Evolutionary conservation across 2,329 filamentous ascomycete species (phyloP).

Genomic region (Hymenoscyphus fraxineus): DNA sequence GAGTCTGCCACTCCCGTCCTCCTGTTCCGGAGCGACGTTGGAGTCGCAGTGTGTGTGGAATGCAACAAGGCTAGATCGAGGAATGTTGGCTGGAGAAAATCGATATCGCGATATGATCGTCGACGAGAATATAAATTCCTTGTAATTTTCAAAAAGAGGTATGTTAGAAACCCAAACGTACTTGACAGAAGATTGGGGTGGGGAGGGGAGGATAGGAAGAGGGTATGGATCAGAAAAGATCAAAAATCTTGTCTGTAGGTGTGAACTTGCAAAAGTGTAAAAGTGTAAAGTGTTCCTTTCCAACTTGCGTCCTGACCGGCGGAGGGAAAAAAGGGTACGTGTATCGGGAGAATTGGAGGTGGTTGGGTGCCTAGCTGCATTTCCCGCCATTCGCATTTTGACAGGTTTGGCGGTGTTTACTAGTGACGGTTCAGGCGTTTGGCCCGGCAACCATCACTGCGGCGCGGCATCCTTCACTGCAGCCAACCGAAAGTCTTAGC

Average conservation of each 20-base stretch:
- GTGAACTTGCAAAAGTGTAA: neutral
- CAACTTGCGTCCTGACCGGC: neutral
- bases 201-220: neutral
- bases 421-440: neutral
- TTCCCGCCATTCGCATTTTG: conserved; percentile 4
- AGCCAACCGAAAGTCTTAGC: conserved; percentile 3
- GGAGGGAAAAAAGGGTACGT: neutral
- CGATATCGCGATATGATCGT: neutral
- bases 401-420: neutral
- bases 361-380: conserved; percentile 6
- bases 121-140: neutral
- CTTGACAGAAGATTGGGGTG: conserved; percentile 1
- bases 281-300: neutral
- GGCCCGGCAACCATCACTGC: neutral
- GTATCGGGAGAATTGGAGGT: conserved; percentile 6
- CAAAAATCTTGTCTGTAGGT: neutral
- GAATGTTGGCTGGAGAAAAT: conserved; percentile 12
- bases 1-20: conserved; percentile 34
- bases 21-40: conserved; percentile 33
- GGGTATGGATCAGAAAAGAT: conserved; percentile 2
- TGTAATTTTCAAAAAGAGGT: neutral
- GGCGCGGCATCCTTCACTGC: neutral
- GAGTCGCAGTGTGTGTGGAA: conserved; percentile 32
- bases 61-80: conserved; percentile 27
- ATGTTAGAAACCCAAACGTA: conserved; percentile 5